Evolutionary conservation across 371 early-diverging fungal genomes (phyloP).

Genomic region (Syncephalastrum contaminatum): DNA sequence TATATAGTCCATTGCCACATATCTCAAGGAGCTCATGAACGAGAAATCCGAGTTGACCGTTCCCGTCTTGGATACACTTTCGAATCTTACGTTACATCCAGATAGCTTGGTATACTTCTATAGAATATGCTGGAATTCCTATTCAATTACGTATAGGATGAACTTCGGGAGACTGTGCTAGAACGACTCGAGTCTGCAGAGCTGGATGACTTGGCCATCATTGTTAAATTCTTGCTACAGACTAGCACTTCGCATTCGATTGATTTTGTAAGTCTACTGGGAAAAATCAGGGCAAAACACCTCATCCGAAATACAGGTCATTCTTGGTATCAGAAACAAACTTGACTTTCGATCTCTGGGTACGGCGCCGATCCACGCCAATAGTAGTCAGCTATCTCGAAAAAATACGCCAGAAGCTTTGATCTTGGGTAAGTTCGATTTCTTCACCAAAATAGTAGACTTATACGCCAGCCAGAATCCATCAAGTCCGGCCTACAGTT

Average conservation of each 20-base stretch:
- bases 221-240: conserved; percentile 72
- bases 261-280: conserved; percentile 24
- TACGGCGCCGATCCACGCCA: conserved; percentile 20
- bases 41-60: conserved; percentile 63
- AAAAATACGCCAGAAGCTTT: conserved; percentile 53
- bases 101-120: conserved; percentile 45
- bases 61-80: conserved; percentile 74
- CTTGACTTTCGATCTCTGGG: conserved; percentile 58
- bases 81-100: conserved; percentile 63
- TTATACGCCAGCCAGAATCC: conserved; percentile 46
- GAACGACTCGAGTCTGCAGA: conserved; percentile 68
- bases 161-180: conserved; percentile 59
- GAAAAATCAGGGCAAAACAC: no score
- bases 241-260: conserved; percentile 52
- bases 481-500: conserved; percentile 66
- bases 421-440: conserved; percentile 42
- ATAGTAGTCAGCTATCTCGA: neutral
- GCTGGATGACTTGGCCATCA: conserved; percentile 67
- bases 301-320: conserved; percentile 27
- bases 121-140: neutral
- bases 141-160: conserved; percentile 24
- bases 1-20: conserved; percentile 53
- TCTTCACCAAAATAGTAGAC: neutral
- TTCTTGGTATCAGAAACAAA: conserved; percentile 52
- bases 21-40: conserved; percentile 65